These are phyloP conservation scores for Camellia sinensis DNA, from an alignment of 148 eudicot species.

Conservation along the genomic window DNA sequence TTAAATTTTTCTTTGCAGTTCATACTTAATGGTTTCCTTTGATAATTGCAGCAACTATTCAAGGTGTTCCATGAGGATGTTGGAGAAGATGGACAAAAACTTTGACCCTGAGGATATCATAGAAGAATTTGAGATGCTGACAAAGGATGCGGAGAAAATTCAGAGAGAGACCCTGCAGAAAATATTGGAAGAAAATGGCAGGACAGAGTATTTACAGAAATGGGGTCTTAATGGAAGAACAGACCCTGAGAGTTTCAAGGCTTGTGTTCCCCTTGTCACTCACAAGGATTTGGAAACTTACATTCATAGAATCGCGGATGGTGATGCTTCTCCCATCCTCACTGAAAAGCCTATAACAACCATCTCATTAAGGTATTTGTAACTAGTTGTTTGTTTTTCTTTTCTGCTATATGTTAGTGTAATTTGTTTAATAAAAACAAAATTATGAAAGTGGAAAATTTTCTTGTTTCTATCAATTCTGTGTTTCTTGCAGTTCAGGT, in stretches of 20 bases:
- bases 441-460: neutral
- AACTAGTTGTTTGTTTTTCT: neutral
- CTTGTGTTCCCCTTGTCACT: slow-evolving; percentile 67
- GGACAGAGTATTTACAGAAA: slow-evolving; percentile 36
- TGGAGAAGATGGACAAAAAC: slow-evolving; percentile 30
- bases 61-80: slow-evolving; percentile 18
- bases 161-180: slow-evolving; percentile 44
- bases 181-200: slow-evolving; percentile 44
- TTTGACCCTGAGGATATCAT: slow-evolving; percentile 34
- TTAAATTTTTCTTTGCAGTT: neutral
- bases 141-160: slow-evolving; percentile 43
- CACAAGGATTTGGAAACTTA: slow-evolving; percentile 78
- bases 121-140: slow-evolving; percentile 44
- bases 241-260: slow-evolving; percentile 62
- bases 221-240: slow-evolving; percentile 56
- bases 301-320: slow-evolving; percentile 66
- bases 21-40: neutral
- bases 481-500: slow-evolving; percentile 65
- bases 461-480: neutral
- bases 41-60: slow-evolving; percentile 10
- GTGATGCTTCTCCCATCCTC: slow-evolving; percentile 58
- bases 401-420: neutral
- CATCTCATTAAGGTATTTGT: slow-evolving; percentile 64
- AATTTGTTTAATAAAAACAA: no score
- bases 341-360: slow-evolving; percentile 69